These are phyloP conservation scores for Pleurozium schreberi DNA, from an alignment of 225 moss, liverwort and hornwort species.

Conservation along the genomic window DNA sequence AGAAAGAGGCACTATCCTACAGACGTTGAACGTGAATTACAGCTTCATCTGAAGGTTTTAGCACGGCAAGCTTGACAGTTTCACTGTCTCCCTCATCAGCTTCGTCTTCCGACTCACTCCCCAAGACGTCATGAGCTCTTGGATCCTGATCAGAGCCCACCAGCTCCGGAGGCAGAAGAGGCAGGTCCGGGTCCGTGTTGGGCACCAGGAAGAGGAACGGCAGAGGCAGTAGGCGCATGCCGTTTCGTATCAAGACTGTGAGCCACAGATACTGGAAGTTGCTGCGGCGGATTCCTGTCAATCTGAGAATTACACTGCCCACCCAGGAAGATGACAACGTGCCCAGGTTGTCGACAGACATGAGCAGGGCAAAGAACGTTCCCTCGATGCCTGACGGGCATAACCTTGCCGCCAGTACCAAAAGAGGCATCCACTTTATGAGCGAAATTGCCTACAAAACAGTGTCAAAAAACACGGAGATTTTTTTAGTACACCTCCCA, in stretches of 20 bases:
- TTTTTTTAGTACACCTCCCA: neutral
- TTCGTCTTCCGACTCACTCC: constrained; percentile 19
- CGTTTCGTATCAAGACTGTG: constrained; percentile 62
- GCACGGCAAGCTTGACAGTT: constrained; percentile 13
- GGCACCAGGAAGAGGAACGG: constrained; percentile 70
- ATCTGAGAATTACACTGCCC: constrained; percentile 48
- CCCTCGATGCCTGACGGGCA: constrained; percentile 93
- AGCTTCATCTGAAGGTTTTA: neutral
- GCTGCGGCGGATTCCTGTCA: constrained; percentile 43
- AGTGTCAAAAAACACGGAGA: neutral
- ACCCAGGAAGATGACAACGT: constrained; percentile 50
- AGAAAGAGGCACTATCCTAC: neutral
- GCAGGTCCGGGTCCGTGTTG: constrained; percentile 61
- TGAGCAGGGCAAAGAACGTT: constrained; percentile 82
- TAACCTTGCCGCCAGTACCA: constrained; percentile 68
- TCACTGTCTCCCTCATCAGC: neutral
- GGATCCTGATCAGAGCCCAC: neutral
- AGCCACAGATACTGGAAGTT: constrained; percentile 74
- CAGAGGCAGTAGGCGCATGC: constrained; percentile 60
- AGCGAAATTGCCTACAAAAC: constrained; percentile 44
- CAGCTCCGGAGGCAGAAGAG: constrained; percentile 47
- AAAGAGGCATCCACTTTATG: constrained; percentile 89
- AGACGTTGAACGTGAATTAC: neutral
- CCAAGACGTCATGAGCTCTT: neutral
- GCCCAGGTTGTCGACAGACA: constrained; percentile 93